Conservation (phyloP, 2,329 filamentous ascomycete species). For the Colletotrichum magnum region DNA sequence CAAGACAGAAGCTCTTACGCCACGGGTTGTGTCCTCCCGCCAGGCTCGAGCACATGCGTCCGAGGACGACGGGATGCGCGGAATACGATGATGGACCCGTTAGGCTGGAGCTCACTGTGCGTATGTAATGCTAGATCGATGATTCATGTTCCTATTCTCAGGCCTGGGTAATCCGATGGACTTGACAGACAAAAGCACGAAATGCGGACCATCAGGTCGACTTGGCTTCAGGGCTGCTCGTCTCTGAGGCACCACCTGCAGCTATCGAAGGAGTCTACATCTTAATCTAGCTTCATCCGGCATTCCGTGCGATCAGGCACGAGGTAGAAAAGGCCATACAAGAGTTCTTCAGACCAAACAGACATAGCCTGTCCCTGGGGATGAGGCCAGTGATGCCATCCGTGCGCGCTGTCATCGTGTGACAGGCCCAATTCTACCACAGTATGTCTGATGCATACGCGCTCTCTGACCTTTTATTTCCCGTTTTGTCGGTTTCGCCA, state of each 20-base stretch:
- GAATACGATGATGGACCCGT: not conserved
- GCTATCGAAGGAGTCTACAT: not conserved
- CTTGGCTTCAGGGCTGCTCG: not conserved
- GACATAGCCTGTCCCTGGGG: not conserved
- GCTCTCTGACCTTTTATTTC: conserved; percentile 11
- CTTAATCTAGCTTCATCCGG: not conserved
- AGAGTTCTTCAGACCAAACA: not conserved
- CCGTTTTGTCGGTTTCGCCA: not conserved
- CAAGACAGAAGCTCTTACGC: not conserved
- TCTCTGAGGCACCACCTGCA: not conserved
- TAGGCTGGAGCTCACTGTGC: not conserved
- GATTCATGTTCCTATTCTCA: not conserved
- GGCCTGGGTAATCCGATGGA: not conserved
- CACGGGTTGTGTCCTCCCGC: not conserved
- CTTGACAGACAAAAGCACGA: too few species aligned
- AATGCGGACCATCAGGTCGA: not conserved
- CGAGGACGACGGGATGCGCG: conserved; percentile 4
- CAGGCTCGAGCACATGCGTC: conserved; percentile 20
- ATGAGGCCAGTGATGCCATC: not conserved
- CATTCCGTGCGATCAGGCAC: not conserved
- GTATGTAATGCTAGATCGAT: not conserved
- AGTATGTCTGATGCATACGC: not conserved
- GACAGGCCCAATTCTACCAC: not conserved
- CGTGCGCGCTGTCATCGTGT: conserved; percentile 25
- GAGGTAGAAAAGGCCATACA: not conserved